A percentile compares a stretch with the other conserved stretches of the same genome.
Evolutionary conservation across 2,329 filamentous ascomycete species (phyloP).

Genomic region (Neonectria magnoliae): DNA sequence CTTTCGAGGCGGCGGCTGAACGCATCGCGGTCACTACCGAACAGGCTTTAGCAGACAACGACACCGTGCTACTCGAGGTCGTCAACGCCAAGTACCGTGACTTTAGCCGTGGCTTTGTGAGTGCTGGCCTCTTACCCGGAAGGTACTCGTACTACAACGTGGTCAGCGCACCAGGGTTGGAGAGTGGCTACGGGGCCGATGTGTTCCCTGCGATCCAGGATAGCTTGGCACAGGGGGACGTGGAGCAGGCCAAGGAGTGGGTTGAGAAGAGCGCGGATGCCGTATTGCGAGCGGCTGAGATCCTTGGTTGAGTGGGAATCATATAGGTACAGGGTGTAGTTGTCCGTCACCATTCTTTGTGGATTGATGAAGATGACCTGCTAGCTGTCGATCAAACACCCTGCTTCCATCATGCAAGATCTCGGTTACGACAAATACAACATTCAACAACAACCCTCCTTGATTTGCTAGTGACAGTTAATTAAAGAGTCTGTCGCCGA

Average conservation of each 20-base stretch:
- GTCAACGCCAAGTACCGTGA: conserved; percentile 26
- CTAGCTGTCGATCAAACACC: background rate
- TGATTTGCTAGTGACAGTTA: no score
- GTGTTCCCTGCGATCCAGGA: conserved; percentile 36
- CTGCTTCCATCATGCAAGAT: background rate
- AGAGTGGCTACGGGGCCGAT: conserved; percentile 33
- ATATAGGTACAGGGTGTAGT: background rate
- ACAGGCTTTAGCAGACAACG: conserved; percentile 19
- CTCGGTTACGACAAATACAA: no score
- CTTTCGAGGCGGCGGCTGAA: conserved; percentile 21
- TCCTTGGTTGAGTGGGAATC: conserved; percentile 5
- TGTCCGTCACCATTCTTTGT: background rate
- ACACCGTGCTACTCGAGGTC: conserved; percentile 1
- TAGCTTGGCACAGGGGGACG: conserved; percentile 30
- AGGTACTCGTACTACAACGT: conserved; percentile 32
- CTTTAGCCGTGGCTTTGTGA: conserved; percentile 28
- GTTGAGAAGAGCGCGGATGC: conserved; percentile 33
- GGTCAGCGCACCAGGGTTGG: conserved; percentile 27
- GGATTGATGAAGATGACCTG: background rate
- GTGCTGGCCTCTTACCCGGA: conserved; percentile 25
- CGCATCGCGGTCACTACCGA: conserved; percentile 8
- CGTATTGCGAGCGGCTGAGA: conserved; percentile 30
- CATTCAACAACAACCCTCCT: no score
- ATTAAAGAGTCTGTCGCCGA: no score
- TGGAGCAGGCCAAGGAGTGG: conserved; percentile 33